These are phyloP conservation scores for Eremochloa ophiuroides DNA, from an alignment of 176 grass and related monocot genomes.

Conservation along the genomic window DNA sequence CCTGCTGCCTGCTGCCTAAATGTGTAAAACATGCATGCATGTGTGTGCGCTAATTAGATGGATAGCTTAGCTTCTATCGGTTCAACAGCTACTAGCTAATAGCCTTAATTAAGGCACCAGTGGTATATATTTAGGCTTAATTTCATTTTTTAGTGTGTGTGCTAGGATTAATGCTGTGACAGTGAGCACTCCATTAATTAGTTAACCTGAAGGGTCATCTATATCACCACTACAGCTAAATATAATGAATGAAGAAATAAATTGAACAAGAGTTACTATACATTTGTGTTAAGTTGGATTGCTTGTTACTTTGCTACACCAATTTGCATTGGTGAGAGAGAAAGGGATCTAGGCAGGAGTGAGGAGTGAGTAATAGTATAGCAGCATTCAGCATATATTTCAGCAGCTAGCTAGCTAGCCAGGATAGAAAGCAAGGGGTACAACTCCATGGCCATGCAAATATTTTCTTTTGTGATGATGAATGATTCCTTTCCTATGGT, in stretches of 20 bases:
- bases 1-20: neutral
- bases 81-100: neutral
- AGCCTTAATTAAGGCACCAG: constrained; percentile 27
- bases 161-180: neutral
- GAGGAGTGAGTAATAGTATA: constrained; percentile 20
- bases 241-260: neutral
- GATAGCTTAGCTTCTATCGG: no score
- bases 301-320: neutral
- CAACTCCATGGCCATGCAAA: neutral
- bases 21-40: constrained; percentile 39
- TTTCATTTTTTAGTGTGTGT: neutral
- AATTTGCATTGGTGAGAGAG: neutral
- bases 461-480: neutral
- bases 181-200: neutral
- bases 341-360: constrained; percentile 43
- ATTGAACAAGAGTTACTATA: neutral
- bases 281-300: neutral
- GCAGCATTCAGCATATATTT: neutral
- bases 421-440: constrained; percentile 27
- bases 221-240: neutral
- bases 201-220: neutral
- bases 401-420: neutral
- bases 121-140: neutral
- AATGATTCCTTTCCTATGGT: constrained; percentile 39
- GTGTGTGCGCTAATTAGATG: no score